A percentile compares a stretch with the other conserved stretches of the same genome.
phyloP scores from a whole-genome alignment of 192 early-diverging fungal species.

The Backusella tarrabulga region DNA sequence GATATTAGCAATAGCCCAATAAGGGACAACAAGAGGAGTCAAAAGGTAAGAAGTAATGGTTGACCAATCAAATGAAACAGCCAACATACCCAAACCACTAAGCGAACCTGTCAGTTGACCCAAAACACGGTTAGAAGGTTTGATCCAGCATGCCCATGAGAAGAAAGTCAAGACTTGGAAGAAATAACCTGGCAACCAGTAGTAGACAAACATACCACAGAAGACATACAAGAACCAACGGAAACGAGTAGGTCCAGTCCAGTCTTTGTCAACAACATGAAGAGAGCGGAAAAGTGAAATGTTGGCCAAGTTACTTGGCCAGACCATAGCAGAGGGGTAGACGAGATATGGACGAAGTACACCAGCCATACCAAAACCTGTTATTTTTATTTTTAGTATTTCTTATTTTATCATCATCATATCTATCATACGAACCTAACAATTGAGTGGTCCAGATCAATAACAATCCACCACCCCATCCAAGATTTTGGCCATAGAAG shows the following conservation, averaged over 20 bases:
- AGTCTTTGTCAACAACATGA: conserved; percentile 39
- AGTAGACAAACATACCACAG: conserved; percentile 48
- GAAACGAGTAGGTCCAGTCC: conserved; percentile 47
- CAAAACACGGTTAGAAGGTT: conserved; percentile 38
- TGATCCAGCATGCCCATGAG: conserved; percentile 55
- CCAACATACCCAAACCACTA: conserved; percentile 52
- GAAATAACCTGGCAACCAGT: conserved; percentile 59
- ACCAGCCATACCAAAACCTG: conserved; percentile 64
- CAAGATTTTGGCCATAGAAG: conserved; percentile 54
- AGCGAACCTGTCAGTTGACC: conserved; percentile 45
- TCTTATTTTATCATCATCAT: neutral
- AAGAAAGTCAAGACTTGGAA: conserved; percentile 47
- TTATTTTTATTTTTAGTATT: neutral
- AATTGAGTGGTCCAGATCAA: conserved; percentile 53
- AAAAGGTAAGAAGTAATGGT: conserved; percentile 40
- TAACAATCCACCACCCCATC: conserved; percentile 51
- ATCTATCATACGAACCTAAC: neutral
- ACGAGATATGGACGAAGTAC: conserved; percentile 79
- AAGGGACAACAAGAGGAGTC: conserved; percentile 38
- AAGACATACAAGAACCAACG: conserved; percentile 61
- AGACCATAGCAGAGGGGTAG: conserved; percentile 83
- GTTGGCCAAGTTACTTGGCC: conserved; percentile 78
- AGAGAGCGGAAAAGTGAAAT: conserved; percentile 78
- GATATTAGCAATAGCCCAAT: conserved; percentile 51
- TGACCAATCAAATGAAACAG: conserved; percentile 63